Evolutionary conservation across 768 basidiomycete genomes (phyloP).

Genomic region (Leccinum longicurvipes): DNA sequence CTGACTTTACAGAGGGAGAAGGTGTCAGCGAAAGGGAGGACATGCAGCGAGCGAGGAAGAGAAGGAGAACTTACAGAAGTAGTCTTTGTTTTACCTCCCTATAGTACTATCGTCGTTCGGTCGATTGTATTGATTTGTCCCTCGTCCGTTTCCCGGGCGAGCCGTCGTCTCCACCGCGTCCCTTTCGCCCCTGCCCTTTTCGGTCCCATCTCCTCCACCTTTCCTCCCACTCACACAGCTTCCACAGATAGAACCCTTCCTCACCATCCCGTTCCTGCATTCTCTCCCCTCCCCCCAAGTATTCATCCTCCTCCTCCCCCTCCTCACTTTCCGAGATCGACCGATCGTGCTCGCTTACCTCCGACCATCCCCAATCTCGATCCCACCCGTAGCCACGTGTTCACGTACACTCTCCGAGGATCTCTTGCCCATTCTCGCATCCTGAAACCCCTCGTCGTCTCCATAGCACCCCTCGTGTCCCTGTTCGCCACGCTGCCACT

Average conservation of each 20-base stretch:
- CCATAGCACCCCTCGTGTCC: not conserved
- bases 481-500: conserved; percentile 5
- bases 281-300: too few species aligned
- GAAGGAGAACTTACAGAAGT: not conserved
- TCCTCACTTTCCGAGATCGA: conserved; percentile 12
- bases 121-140: conserved; percentile 8
- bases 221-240: not conserved
- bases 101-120: not conserved
- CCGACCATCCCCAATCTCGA: too few species aligned
- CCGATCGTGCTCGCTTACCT: conserved; percentile 1
- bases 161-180: not conserved
- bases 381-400: too few species aligned
- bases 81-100: not conserved
- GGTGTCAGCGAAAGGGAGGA: conserved; percentile 2
- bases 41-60: too few species aligned
- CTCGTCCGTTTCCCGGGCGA: conserved; percentile 1
- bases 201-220: not conserved
- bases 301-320: too few species aligned
- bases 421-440: not conserved
- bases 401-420: conserved; percentile 12
- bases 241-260: too few species aligned
- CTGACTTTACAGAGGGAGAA: conserved; percentile 28
- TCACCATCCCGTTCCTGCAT: too few species aligned
- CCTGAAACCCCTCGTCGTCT: not conserved
- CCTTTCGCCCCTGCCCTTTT: not conserved